phyloP scores from a whole-genome alignment of 2,329 filamentous ascomycete genomes.

The Fusarium fujikuroi region DNA sequence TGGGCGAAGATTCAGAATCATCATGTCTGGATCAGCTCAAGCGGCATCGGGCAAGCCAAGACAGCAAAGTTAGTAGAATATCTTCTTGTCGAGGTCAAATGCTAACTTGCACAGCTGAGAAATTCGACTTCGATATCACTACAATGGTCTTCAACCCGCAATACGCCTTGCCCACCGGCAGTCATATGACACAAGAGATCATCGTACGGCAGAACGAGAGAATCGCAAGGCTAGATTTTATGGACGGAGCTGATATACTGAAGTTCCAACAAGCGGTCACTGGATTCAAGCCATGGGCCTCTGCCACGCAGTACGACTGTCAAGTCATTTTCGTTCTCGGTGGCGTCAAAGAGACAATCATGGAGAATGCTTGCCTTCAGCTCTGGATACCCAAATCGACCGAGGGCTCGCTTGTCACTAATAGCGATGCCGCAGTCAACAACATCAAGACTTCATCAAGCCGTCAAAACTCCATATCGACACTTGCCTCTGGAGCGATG shows the following conservation, averaged over 20 bases:
- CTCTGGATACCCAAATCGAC: slow-evolving; percentile 48
- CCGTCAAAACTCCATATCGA: slow-evolving; percentile 33
- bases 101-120: slow-evolving; percentile 39
- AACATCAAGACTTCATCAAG: slow-evolving; percentile 3
- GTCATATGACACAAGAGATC: slow-evolving; percentile 40
- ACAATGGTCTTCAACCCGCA: slow-evolving; percentile 44
- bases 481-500: not conserved
- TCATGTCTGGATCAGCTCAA: slow-evolving; percentile 41
- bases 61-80: slow-evolving; percentile 33
- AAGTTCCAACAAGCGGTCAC: slow-evolving; percentile 50
- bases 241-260: slow-evolving; percentile 40
- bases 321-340: slow-evolving; percentile 46
- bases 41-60: slow-evolving; percentile 32
- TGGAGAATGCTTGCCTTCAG: slow-evolving; percentile 47
- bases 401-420: slow-evolving; percentile 44
- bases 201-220: slow-evolving; percentile 47
- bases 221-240: slow-evolving; percentile 47
- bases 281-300: slow-evolving; percentile 47
- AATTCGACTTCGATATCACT: slow-evolving; percentile 49
- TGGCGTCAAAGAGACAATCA: slow-evolving; percentile 36
- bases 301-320: slow-evolving; percentile 43
- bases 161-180: slow-evolving; percentile 42
- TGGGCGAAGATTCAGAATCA: slow-evolving; percentile 42
- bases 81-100: not conserved
- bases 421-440: slow-evolving; percentile 38